phyloP scores from a whole-genome alignment of 257 asterid species.

The Rhazya stricta region DNA sequence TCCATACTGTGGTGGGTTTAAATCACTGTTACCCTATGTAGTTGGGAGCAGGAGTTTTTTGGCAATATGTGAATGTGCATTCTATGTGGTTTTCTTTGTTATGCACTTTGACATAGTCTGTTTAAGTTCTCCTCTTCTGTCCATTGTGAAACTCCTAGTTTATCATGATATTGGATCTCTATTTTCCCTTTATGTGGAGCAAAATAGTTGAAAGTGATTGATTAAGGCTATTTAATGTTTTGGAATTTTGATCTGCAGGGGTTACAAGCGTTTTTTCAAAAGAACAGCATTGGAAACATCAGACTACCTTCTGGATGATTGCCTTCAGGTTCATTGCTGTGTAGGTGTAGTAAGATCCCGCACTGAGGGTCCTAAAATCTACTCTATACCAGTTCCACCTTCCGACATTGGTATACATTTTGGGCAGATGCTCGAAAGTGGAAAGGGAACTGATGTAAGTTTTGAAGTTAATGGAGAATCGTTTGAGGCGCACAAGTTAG shows the following conservation, averaged over 20 bases:
- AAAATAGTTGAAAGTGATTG: not conserved
- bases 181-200: not conserved
- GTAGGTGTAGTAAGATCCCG: conserved; percentile 90
- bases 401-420: conserved; percentile 83
- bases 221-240: not conserved
- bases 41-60: not conserved
- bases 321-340: conserved; percentile 79
- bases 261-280: conserved; percentile 76
- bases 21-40: not conserved
- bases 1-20: not conserved
- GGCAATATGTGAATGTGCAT: not conserved
- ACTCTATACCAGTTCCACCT: conserved; percentile 68
- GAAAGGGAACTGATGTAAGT: conserved; percentile 60
- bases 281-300: conserved; percentile 74
- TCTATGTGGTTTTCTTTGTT: not conserved
- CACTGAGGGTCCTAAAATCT: conserved; percentile 79
- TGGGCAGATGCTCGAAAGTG: conserved; percentile 77
- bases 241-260: conserved; percentile 53
- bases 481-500: conserved; percentile 79
- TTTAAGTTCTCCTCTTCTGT: not conserved
- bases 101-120: not conserved
- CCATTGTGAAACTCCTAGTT: not conserved
- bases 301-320: conserved; percentile 81
- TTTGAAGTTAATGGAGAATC: conserved; percentile 72
- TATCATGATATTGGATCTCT: not conserved